Evolutionary conservation across 805 yeast genomes (phyloP).

Genomic region (Cyberlindnera maritima): DNA sequence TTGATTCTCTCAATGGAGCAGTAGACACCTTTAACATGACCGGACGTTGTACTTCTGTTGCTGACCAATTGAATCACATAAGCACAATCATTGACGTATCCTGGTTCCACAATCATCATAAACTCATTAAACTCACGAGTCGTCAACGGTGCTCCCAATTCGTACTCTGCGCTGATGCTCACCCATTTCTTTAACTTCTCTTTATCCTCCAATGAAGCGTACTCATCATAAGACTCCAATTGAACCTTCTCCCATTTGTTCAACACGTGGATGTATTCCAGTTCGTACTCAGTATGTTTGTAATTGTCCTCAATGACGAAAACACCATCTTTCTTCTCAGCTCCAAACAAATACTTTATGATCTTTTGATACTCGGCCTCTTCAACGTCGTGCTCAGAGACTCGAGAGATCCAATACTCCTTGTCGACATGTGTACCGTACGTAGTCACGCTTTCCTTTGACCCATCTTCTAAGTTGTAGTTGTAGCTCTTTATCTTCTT

Average conservation of each 20-base stretch:
- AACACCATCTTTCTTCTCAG: conserved; percentile 15
- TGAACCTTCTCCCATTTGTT: conserved; percentile 26
- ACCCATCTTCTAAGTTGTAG: conserved; percentile 26
- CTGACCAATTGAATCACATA: conserved; percentile 35
- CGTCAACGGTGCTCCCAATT: conserved; percentile 34
- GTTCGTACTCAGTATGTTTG: conserved; percentile 32
- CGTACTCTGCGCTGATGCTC: conserved; percentile 33
- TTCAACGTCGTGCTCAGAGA: conserved; percentile 25
- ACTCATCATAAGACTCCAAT: conserved; percentile 22
- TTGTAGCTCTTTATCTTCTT: conserved; percentile 32
- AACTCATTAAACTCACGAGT: conserved; percentile 38
- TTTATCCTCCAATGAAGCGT: conserved; percentile 6
- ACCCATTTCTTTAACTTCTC: conserved; percentile 26
- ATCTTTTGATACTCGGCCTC: conserved; percentile 27
- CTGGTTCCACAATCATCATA: conserved; percentile 30
- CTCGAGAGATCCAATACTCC: conserved; percentile 36
- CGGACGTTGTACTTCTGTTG: conserved; percentile 22
- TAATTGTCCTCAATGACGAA: conserved; percentile 25
- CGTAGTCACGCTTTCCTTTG: conserved; percentile 31
- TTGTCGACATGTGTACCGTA: conserved; percentile 25
- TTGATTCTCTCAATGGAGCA: conserved; percentile 34
- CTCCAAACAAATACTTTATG: conserved; percentile 31
- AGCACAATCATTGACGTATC: conserved; percentile 24
- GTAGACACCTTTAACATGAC: conserved; percentile 33
- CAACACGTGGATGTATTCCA: conserved; percentile 34